phyloP scores from a whole-genome alignment of 495 filamentous ascomycete species.

The Penicillium verhagenii region DNA sequence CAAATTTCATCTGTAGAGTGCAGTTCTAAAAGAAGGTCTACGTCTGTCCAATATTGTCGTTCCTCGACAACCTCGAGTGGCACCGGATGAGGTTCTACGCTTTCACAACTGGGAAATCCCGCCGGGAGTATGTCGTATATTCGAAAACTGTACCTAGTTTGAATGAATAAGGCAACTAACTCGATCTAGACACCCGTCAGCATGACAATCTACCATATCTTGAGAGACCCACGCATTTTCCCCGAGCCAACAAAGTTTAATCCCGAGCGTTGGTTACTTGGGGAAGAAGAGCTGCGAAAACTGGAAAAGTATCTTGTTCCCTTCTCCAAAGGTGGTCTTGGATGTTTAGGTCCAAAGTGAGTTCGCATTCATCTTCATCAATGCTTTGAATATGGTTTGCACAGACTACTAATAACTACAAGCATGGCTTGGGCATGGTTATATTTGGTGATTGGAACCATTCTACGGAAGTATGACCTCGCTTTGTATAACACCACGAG shows the following conservation, averaged over 20 bases:
- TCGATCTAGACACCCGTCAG: constrained; percentile 12
- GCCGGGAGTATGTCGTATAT: constrained; percentile 16
- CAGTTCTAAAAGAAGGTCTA: constrained; percentile 55
- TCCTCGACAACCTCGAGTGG: constrained; percentile 39
- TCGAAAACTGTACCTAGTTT: not conserved
- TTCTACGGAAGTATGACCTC: constrained; percentile 9
- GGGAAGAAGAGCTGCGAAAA: constrained; percentile 13
- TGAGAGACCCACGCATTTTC: constrained; percentile 39
- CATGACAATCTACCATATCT: constrained; percentile 34
- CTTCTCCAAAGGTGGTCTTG: constrained; percentile 44
- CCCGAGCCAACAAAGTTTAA: constrained; percentile 36
- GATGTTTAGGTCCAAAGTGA: constrained; percentile 49
- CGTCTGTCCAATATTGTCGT: constrained; percentile 45
- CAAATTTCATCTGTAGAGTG: constrained; percentile 34
- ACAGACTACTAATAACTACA: not conserved
- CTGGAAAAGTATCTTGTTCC: constrained; percentile 39
- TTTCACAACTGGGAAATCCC: constrained; percentile 25
- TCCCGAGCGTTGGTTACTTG: constrained; percentile 47
- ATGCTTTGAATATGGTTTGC: no score
- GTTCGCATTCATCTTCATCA: constrained; percentile 4
- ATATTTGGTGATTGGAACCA: constrained; percentile 1
- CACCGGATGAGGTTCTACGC: constrained; percentile 27
- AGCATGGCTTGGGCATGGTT: constrained; percentile 9
- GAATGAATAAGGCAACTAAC: no score
- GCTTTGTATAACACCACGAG: constrained; percentile 13